Conservation (phyloP, 495 filamentous ascomycete species). For the Amphirosellinia nigrospora region DNA sequence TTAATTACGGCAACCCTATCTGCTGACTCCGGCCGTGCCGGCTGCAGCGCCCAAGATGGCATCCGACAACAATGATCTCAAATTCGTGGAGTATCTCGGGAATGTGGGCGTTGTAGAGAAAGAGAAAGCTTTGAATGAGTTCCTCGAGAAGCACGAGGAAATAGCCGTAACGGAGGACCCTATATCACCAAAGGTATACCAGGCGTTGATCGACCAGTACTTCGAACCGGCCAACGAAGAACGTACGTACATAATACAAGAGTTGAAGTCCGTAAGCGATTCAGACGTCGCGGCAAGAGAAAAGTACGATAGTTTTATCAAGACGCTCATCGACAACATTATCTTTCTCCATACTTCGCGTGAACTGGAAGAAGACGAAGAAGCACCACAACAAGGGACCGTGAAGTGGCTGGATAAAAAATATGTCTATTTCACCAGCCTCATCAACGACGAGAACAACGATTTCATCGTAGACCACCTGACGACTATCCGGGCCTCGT, state of each 20-base stretch:
- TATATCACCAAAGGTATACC: conserved; percentile 4
- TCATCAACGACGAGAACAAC: background rate
- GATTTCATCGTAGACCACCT: background rate
- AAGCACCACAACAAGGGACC: background rate
- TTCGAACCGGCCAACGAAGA: background rate
- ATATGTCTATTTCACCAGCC: background rate
- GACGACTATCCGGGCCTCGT: background rate
- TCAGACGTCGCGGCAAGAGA: background rate
- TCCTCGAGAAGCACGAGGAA: background rate
- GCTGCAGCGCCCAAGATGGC: conserved; percentile 20
- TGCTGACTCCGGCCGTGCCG: background rate
- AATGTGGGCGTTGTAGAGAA: background rate
- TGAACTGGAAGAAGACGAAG: conserved; percentile 9
- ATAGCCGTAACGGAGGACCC: background rate
- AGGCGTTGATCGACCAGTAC: conserved; percentile 6
- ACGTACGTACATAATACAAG: background rate
- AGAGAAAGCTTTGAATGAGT: background rate
- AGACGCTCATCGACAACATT: background rate
- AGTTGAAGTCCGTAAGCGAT: background rate
- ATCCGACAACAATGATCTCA: background rate
- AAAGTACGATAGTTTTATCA: background rate
- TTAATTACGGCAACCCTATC: background rate
- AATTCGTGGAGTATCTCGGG: background rate
- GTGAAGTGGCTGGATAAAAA: conserved; percentile 1
- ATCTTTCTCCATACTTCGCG: background rate